Base-by-base conservation (phyloP, 2,329 filamentous ascomycete genomes). In the Teratosphaeria gauchensis region DNA sequence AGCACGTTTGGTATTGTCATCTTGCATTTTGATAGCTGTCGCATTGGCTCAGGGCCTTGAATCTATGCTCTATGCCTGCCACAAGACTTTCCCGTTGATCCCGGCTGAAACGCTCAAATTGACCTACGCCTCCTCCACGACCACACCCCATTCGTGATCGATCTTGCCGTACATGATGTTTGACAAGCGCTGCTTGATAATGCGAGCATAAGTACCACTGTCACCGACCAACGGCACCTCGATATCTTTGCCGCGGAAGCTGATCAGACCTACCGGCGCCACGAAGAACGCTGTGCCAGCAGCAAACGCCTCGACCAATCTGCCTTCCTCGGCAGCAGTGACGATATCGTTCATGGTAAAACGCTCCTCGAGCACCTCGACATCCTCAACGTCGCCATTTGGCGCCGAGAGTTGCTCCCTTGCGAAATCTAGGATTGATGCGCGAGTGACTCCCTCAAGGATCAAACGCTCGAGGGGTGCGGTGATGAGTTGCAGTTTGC, bases 381-480 rank as follows among this genome's bases (percentile, higher is more conserved):
- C 63, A 3, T 71, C 67, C 57, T 79, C 77, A 11, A 76, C 64
- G 35, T 58, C 59, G 19, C 64, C 63, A 3, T n/a, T 60, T 57
- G 19, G 38, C 57, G 58, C 58, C 11, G 48, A 72, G 11, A 95
- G 75, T 7, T 86, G 79, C 72, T 85, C 79, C 28, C 82, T 79
- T 0, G 84, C 86, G 21, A 95, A 78, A 64, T 92, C 85, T 38
- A 96, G 73, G 21, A 92, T 84, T 66, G 88, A 92, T 57, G 88
- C 81, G 56, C 92, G 81, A n/a, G 91, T 96, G 11, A 96, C 86
- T 63, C 92, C 92, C 62, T 92, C 88, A 2, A 96, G 80, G 65
- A 96, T 95, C 61, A 96, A 81, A 69, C 87, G 84, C 58, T 70
- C 89, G 51, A 96, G 76, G 8, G 90, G 89, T 2, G 92, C 90